Conservation (phyloP, 1,139 yeast genomes). For the Geotrichum cucujoidarum region DNA sequence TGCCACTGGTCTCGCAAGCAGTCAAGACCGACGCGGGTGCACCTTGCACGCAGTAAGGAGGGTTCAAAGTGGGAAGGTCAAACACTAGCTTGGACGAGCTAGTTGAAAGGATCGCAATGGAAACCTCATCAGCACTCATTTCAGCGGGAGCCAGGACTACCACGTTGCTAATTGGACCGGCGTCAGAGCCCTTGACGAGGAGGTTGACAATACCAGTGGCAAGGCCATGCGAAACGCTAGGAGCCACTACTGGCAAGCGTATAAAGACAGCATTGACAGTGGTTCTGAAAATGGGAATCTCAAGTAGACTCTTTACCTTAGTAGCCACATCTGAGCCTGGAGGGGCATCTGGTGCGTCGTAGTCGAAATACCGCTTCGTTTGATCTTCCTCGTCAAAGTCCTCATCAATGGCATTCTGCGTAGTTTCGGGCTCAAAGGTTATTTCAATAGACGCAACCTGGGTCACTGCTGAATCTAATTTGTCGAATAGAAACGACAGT, state of each 20-base stretch:
- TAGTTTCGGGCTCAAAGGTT: conserved; percentile 1
- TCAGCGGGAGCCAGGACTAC: conserved; percentile 11
- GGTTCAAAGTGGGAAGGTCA: conserved; percentile 18
- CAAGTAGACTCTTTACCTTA: conserved; percentile 3
- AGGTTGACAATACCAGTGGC: not conserved
- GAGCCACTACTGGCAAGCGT: conserved; percentile 5
- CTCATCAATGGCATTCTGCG: not conserved
- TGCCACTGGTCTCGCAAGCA: conserved; percentile 19
- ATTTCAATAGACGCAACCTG: conserved; percentile 8
- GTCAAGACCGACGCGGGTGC: conserved; percentile 29
- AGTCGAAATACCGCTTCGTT: conserved; percentile 11
- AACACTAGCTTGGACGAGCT: not conserved
- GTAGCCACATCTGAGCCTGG: not conserved
- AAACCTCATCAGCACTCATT: conserved; percentile 3
- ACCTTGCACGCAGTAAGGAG: conserved; percentile 31
- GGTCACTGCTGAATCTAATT: conserved; percentile 3
- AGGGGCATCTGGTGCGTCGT: conserved; percentile 2
- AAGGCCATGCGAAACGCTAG: not conserved
- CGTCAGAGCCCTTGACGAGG: not conserved
- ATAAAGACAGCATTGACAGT: conserved; percentile 5
- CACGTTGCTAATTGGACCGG: not conserved
- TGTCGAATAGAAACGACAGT: conserved; percentile 12
- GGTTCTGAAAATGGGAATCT: conserved; percentile 7
- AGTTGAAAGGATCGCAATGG: not conserved
- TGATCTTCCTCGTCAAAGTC: conserved; percentile 9